Evolutionary conservation across 1,139 yeast genomes (phyloP).

Genomic region (Geotrichum cucujoidarum): DNA sequence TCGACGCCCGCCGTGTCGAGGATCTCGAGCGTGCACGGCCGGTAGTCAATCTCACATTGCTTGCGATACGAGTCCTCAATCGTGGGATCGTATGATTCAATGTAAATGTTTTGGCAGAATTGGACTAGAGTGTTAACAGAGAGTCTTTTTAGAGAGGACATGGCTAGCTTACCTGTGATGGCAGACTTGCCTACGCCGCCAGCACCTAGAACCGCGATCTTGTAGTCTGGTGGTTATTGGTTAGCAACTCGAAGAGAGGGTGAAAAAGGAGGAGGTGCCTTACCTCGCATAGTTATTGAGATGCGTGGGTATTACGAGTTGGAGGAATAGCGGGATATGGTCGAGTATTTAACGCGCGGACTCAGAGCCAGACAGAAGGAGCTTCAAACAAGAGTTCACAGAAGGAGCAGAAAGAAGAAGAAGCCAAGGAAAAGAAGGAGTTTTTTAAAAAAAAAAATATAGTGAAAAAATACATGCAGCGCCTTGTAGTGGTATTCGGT

Average conservation of each 20-base stretch:
- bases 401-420: too few species aligned
- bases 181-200: conserved; percentile 98
- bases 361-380: too few species aligned
- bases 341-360: too few species aligned
- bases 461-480: too few species aligned
- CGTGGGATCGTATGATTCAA: conserved; percentile 94
- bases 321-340: background rate
- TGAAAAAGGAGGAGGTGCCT: too few species aligned
- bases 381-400: too few species aligned
- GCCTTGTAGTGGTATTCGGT: too few species aligned
- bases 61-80: conserved; percentile 60
- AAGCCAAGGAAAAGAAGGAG: too few species aligned
- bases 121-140: conserved; percentile 25
- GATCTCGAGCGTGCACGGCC: conserved; percentile 40
- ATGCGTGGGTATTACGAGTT: background rate
- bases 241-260: too few species aligned
- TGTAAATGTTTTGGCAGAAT: conserved; percentile 45
- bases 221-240: conserved; percentile 54
- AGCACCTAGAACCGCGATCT: conserved; percentile 91
- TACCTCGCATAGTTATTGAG: conserved; percentile 9
- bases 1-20: conserved; percentile 47
- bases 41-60: conserved; percentile 38
- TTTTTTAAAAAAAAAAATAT: too few species aligned
- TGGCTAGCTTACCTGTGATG: conserved; percentile 45
- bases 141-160: background rate